These are phyloP conservation scores for Apiospora arundinis DNA, from an alignment of 2,329 filamentous ascomycete genomes.

Conservation along the genomic window DNA sequence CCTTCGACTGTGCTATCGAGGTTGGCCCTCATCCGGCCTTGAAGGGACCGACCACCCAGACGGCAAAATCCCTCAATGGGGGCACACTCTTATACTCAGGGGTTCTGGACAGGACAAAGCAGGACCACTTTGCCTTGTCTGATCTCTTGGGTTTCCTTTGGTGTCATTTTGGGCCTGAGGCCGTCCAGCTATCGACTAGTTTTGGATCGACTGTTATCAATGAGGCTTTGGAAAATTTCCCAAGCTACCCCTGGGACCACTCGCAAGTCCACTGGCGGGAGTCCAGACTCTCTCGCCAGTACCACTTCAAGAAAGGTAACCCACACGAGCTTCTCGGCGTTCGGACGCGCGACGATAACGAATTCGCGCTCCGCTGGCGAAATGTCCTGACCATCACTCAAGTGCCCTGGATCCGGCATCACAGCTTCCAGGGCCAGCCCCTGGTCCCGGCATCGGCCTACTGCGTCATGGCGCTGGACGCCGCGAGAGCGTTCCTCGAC, in stretches of 20 bases:
- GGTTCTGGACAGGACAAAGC: conserved; percentile 32
- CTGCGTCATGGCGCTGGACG: conserved; percentile 54
- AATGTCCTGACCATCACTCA: conserved; percentile 47
- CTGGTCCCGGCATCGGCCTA: conserved; percentile 56
- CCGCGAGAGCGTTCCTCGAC: conserved; percentile 39
- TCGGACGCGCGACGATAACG: conserved; percentile 44
- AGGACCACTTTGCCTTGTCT: conserved; percentile 33
- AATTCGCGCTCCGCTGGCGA: conserved; percentile 46
- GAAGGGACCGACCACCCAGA: conserved; percentile 36
- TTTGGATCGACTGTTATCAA: not conserved
- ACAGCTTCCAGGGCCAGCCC: conserved; percentile 50
- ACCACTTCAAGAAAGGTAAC: conserved; percentile 37
- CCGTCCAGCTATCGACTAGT: not conserved
- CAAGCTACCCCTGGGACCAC: conserved; percentile 57
- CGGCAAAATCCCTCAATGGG: conserved; percentile 28
- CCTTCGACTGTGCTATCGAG: conserved; percentile 38
- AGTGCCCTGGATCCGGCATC: conserved; percentile 48
- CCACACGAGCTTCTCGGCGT: conserved; percentile 48
- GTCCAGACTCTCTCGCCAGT: conserved; percentile 49
- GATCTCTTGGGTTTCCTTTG: conserved; percentile 38
- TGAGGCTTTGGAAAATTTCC: conserved; percentile 33
- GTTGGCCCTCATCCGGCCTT: conserved; percentile 40
- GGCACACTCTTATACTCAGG: conserved; percentile 32
- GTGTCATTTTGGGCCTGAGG: conserved; percentile 31
- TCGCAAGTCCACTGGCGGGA: conserved; percentile 49